These are phyloP conservation scores for Metschnikowia henanensis DNA, from an alignment of 805 yeast species.

Conservation along the genomic window DNA sequence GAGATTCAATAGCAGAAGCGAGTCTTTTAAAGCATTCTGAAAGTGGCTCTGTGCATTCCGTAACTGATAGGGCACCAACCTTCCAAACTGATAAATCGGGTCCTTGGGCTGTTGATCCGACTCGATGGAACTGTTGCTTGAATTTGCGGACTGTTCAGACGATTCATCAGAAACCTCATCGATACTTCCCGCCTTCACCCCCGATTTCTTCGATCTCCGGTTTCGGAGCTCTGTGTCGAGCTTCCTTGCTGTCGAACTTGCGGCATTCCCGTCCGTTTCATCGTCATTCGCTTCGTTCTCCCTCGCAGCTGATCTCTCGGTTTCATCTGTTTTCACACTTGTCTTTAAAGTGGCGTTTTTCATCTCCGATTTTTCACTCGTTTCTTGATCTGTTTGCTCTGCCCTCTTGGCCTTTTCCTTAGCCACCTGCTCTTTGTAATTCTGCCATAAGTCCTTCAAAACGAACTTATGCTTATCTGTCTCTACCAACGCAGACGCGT, in stretches of 20 bases:
- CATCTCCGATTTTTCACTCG: not conserved
- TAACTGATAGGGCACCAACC: constrained; percentile 44
- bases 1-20: constrained; percentile 24
- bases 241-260: not conserved
- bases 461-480: not conserved
- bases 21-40: constrained; percentile 25
- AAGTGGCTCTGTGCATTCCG: constrained; percentile 40
- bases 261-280: not conserved
- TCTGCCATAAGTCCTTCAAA: constrained; percentile 3
- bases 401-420: not conserved
- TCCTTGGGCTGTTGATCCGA: too few relatives aligned
- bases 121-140: too few relatives aligned
- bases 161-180: not conserved
- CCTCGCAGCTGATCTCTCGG: not conserved
- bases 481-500: constrained; percentile 24
- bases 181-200: not conserved
- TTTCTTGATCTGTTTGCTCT: not conserved
- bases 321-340: not conserved
- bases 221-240: not conserved
- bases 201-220: not conserved
- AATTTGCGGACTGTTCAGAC: not conserved
- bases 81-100: constrained; percentile 45
- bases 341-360: too few relatives aligned
- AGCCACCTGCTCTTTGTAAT: not conserved
- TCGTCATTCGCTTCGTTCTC: not conserved